phyloP scores from a whole-genome alignment of 2,329 filamentous ascomycete genomes.

The Ceratocystis cacaofunesta region DNA sequence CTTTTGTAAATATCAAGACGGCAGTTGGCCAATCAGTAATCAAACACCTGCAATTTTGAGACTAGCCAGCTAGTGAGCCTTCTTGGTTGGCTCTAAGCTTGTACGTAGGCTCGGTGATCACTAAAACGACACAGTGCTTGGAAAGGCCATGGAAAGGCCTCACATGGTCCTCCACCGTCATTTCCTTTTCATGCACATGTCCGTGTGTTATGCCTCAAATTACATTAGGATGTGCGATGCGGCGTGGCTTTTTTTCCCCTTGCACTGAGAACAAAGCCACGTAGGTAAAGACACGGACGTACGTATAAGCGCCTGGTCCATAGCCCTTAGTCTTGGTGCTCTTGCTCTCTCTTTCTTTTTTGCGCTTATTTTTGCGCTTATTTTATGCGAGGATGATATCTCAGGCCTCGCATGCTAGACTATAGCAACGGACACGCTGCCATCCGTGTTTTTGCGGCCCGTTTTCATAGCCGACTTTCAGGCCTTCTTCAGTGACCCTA shows the following conservation, averaged over 20 bases:
- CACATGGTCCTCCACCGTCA: neutral
- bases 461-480: neutral
- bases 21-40: neutral
- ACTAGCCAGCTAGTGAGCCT: neutral
- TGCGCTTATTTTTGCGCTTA: neutral
- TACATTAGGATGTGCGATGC: neutral
- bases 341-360: neutral
- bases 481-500: neutral
- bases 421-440: neutral
- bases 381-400: neutral
- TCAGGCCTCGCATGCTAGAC: neutral
- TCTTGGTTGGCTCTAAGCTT: neutral
- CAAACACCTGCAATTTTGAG: neutral
- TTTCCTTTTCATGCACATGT: neutral
- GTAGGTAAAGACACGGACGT: neutral
- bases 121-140: neutral
- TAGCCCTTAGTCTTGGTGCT: neutral
- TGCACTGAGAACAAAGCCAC: neutral
- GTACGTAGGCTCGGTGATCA: neutral
- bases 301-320: neutral
- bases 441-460: neutral
- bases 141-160: neutral
- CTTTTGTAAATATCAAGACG: neutral
- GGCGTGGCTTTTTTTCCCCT: neutral
- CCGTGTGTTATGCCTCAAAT: neutral